phyloP scores from a whole-genome alignment of 805 yeast genomes.

The Yamadazyma paraphyllophila region DNA sequence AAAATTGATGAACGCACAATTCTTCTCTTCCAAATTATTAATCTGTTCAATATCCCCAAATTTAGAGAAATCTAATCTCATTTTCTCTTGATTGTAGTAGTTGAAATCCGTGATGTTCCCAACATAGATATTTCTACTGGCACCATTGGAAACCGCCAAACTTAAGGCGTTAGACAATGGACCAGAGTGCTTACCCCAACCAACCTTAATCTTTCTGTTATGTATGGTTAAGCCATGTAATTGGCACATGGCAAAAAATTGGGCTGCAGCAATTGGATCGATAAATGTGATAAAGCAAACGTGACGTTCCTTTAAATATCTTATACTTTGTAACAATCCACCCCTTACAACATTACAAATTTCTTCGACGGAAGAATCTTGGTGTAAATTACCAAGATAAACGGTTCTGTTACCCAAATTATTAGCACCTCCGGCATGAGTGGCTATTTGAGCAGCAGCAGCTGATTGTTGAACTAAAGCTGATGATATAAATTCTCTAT shows the following conservation, averaged over 20 bases:
- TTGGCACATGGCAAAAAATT: slow-evolving; percentile 91
- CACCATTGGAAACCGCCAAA: slow-evolving; percentile 89
- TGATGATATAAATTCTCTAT: slow-evolving; percentile 60
- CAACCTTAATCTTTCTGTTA: slow-evolving; percentile 82
- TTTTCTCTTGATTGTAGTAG: slow-evolving; percentile 53
- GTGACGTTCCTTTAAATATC: slow-evolving; percentile 79
- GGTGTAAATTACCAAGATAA: slow-evolving; percentile 86
- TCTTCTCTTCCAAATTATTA: slow-evolving; percentile 77
- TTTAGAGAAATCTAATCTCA: slow-evolving; percentile 70
- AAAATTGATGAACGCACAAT: slow-evolving; percentile 89
- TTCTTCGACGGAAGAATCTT: slow-evolving; percentile 85
- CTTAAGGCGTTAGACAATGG: slow-evolving; percentile 84
- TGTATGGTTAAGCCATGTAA: slow-evolving; percentile 86
- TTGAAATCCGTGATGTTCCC: slow-evolving; percentile 60
- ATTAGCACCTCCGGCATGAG: slow-evolving; percentile 89
- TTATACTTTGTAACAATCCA: slow-evolving; percentile 81
- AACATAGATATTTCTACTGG: slow-evolving; percentile 87
- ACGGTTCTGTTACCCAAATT: slow-evolving; percentile 93
- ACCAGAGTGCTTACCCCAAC: slow-evolving; percentile 98
- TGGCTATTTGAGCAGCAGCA: slow-evolving; percentile 96
- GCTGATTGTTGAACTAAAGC: slow-evolving; percentile 90
- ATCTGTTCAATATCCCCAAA: slow-evolving; percentile 96
- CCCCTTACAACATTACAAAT: slow-evolving; percentile 96
- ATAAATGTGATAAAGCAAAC: slow-evolving; percentile 93
- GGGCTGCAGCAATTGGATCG: slow-evolving; percentile 97